Percentiles rank a stretch among this genome's conserved stretches.
Evolutionary conservation across 1,284 basidiomycete genomes (phyloP).

Genomic region (Ceratobasidium sp.): DNA sequence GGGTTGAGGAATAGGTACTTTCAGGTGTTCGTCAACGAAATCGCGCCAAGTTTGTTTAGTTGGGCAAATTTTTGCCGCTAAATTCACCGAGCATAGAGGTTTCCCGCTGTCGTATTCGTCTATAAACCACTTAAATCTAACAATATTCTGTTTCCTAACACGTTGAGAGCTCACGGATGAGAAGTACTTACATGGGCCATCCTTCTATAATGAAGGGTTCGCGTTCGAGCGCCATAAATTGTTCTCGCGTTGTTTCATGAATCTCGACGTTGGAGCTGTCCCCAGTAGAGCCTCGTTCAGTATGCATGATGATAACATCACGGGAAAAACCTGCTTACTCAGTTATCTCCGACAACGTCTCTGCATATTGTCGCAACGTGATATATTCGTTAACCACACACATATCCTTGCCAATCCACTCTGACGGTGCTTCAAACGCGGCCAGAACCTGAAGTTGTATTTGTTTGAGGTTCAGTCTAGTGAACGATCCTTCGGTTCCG

Average conservation of each 20-base stretch:
- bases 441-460: slow-evolving; percentile 17
- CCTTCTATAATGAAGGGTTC: not conserved
- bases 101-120: slow-evolving; percentile 6
- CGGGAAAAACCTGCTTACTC: not conserved
- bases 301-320: not conserved
- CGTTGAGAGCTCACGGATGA: not conserved
- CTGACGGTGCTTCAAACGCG: not conserved
- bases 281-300: not conserved
- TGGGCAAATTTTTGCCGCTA: slow-evolving; percentile 9
- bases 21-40: slow-evolving; percentile 8
- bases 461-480: not conserved
- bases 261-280: slow-evolving; percentile 14
- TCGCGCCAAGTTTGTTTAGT: slow-evolving; percentile 28
- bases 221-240: slow-evolving; percentile 26
- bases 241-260: slow-evolving; percentile 12
- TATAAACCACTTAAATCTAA: slow-evolving; percentile 26
- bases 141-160: not conserved
- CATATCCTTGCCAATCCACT: slow-evolving; percentile 21
- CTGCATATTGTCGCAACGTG: slow-evolving; percentile 11
- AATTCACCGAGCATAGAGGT: not conserved
- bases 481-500: too few relatives aligned
- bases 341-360: slow-evolving; percentile 31
- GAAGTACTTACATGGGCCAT: slow-evolving; percentile 1
- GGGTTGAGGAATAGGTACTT: slow-evolving; percentile 23
- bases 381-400: slow-evolving; percentile 14